Evolutionary conservation across 768 basidiomycete species (phyloP).

Genomic region (Hemileccinum impolitum): DNA sequence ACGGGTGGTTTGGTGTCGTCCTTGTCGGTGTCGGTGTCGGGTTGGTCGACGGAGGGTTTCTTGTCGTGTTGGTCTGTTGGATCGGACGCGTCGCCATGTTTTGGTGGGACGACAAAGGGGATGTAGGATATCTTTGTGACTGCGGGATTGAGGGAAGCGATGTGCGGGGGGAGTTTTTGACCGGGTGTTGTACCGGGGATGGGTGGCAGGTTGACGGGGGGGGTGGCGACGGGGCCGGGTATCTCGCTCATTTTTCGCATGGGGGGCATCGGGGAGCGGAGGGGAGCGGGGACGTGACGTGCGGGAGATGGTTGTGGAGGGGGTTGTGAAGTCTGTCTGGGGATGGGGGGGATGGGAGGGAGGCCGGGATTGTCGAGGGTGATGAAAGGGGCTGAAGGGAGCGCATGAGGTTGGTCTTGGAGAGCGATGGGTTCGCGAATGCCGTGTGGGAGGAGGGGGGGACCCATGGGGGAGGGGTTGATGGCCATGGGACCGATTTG

Average conservation of each 20-base stretch:
- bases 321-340: slow-evolving; percentile 25
- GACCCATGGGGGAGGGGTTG: slow-evolving; percentile 41
- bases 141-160: slow-evolving; percentile 30
- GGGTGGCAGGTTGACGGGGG: slow-evolving; percentile 18
- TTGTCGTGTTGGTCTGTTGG: slow-evolving; percentile 21
- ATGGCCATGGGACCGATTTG: slow-evolving; percentile 1
- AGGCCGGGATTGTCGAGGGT: slow-evolving; percentile 15
- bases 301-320: slow-evolving; percentile 28
- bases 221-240: slow-evolving; percentile 7
- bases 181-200: slow-evolving; percentile 27
- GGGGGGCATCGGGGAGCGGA: slow-evolving; percentile 21
- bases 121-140: slow-evolving; percentile 31
- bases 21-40: slow-evolving; percentile 15
- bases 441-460: slow-evolving; percentile 32
- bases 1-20: slow-evolving; percentile 15
- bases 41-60: slow-evolving; percentile 12
- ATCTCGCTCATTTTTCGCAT: slow-evolving; percentile 22
- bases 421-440: slow-evolving; percentile 21
- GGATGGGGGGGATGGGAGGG: slow-evolving; percentile 6
- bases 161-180: slow-evolving; percentile 33
- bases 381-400: slow-evolving; percentile 18
- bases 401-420: background rate
- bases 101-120: slow-evolving; percentile 19
- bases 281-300: slow-evolving; percentile 16
- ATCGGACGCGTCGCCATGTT: slow-evolving; percentile 20